These are phyloP conservation scores for Capsicum pubescens DNA, from an alignment of 257 asterid species.

Conservation along the genomic window DNA sequence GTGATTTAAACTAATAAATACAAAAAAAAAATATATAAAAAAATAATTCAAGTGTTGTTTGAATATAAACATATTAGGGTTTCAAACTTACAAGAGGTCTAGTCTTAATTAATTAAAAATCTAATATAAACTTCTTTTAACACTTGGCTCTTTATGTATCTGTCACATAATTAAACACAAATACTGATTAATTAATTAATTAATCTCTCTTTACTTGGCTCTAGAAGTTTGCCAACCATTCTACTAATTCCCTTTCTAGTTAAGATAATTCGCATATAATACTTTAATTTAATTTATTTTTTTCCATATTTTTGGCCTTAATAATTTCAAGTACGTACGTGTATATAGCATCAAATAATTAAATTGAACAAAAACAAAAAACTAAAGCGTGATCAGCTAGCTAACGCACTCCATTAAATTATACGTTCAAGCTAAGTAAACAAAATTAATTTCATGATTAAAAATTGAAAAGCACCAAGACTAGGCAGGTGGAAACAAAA, in stretches of 20 bases:
- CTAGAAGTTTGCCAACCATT: neutral
- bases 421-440: slow-evolving; percentile 12
- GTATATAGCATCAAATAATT: neutral
- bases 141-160: neutral
- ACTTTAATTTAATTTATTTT: neutral
- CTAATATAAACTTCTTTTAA: neutral
- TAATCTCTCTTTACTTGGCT: neutral
- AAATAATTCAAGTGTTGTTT: too few relatives aligned
- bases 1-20: neutral
- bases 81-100: neutral
- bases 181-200: neutral
- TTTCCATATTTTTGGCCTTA: neutral
- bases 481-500: slow-evolving; percentile 23
- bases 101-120: neutral
- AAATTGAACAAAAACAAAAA: neutral
- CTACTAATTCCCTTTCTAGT: neutral
- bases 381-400: neutral
- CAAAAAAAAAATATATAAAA: too few relatives aligned
- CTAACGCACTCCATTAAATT: slow-evolving; percentile 11
- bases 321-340: neutral
- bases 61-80: neutral
- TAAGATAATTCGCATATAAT: neutral
- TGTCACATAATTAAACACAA: neutral
- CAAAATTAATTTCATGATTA: neutral
- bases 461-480: neutral